phyloP scores from a whole-genome alignment of 192 early-diverging fungal genomes.

The Linnemannia hyalina region DNA sequence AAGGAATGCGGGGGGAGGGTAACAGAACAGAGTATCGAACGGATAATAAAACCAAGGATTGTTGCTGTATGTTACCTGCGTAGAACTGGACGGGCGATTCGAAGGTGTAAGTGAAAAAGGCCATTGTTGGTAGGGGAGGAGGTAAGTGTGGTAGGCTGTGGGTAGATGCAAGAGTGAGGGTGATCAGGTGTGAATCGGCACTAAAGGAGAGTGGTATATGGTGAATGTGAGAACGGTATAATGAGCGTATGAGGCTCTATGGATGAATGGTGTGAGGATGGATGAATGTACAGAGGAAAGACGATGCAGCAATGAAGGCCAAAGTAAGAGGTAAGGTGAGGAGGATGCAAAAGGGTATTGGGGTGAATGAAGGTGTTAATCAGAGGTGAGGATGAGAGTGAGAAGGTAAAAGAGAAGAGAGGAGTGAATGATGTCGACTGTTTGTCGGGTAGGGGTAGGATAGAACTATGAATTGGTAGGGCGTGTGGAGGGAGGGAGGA shows the following conservation, averaged over 20 bases:
- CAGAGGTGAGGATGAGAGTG: background rate
- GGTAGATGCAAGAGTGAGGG: background rate
- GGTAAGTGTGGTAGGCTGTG: background rate
- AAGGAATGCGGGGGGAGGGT: background rate
- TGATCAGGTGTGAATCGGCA: slow-evolving; percentile 2
- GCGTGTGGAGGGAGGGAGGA: background rate
- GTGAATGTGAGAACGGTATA: too few species aligned
- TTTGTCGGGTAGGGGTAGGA: background rate
- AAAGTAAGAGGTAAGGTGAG: background rate
- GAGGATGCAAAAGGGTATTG: background rate
- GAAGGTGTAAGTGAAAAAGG: slow-evolving; percentile 52
- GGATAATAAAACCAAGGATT: background rate
- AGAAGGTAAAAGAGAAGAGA: background rate
- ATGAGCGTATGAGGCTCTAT: background rate
- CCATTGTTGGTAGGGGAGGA: slow-evolving; percentile 21
- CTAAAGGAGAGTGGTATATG: background rate
- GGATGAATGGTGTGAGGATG: background rate
- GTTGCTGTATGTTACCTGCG: slow-evolving; percentile 17
- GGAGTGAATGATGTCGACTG: background rate
- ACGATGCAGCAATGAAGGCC: background rate
- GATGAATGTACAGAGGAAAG: background rate
- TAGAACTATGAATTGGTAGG: background rate
- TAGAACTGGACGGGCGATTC: slow-evolving; percentile 49
- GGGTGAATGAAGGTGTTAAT: background rate
- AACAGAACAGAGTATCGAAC: background rate